Evolutionary conservation across 1,284 basidiomycete species (phyloP).

Genomic region (Puccinia novopanici): DNA sequence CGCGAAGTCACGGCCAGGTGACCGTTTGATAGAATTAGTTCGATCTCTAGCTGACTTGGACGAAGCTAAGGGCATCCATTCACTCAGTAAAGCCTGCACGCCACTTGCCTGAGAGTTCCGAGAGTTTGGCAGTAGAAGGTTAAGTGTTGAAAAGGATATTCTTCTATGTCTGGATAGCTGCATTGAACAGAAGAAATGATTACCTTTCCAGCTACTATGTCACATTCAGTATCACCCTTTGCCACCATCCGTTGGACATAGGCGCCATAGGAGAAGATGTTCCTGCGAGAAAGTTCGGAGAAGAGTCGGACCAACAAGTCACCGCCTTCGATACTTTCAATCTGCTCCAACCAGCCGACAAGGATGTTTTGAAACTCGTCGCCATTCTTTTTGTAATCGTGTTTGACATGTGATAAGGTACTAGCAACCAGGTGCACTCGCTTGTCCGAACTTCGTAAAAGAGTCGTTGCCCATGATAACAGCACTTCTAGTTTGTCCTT

Average conservation of each 20-base stretch:
- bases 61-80: slow-evolving; percentile 50
- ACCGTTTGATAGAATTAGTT: slow-evolving; percentile 36
- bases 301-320: slow-evolving; percentile 49
- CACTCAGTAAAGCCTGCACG: slow-evolving; percentile 39
- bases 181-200: background rate
- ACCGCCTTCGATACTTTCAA: slow-evolving; percentile 43
- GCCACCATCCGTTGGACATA: slow-evolving; percentile 50
- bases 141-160: too few relatives aligned
- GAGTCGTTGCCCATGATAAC: slow-evolving; percentile 48
- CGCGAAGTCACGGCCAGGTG: slow-evolving; percentile 40
- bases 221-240: slow-evolving; percentile 49
- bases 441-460: slow-evolving; percentile 20
- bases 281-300: slow-evolving; percentile 45
- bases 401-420: slow-evolving; percentile 42
- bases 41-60: slow-evolving; percentile 24
- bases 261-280: slow-evolving; percentile 48
- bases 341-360: slow-evolving; percentile 50
- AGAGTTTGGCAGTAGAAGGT: background rate
- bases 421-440: slow-evolving; percentile 33
- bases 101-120: slow-evolving; percentile 35
- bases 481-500: slow-evolving; percentile 47
- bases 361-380: slow-evolving; percentile 48
- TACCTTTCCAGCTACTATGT: slow-evolving; percentile 48
- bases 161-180: background rate
- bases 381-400: slow-evolving; percentile 33